phyloP scores from a whole-genome alignment of 2,329 filamentous ascomycete genomes.

The Alternaria ventricosa region DNA sequence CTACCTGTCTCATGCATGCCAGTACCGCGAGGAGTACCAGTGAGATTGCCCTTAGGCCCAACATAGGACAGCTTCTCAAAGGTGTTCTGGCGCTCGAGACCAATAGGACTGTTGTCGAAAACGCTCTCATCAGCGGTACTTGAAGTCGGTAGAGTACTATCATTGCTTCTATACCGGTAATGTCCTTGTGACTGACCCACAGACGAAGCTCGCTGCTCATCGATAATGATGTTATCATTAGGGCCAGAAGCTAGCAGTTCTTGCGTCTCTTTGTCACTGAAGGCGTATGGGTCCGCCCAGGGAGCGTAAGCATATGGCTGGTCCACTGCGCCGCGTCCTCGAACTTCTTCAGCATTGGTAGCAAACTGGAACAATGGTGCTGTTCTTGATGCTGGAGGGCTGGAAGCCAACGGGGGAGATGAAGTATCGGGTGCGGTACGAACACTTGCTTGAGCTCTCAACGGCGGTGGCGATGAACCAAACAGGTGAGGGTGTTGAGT shows the following conservation, averaged over 20 bases:
- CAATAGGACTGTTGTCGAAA: background rate
- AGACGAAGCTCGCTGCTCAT: conserved; percentile 15
- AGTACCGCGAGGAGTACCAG: conserved; percentile 45
- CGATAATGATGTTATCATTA: conserved; percentile 44
- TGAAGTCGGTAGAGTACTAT: background rate
- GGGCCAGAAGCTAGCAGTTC: conserved; percentile 45
- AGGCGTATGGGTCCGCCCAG: conserved; percentile 28
- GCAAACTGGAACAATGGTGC: conserved; percentile 21
- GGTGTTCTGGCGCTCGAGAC: conserved; percentile 37
- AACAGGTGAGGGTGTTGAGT: conserved; percentile 35
- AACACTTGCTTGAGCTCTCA: conserved; percentile 14
- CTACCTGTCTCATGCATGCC: conserved; percentile 48
- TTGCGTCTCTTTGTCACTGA: conserved; percentile 43
- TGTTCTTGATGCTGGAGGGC: conserved; percentile 24
- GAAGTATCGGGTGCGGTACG: conserved; percentile 14
- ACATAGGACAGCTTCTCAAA: conserved; percentile 45
- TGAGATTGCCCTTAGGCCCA: conserved; percentile 47
- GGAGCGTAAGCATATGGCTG: conserved; percentile 25
- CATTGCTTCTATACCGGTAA: conserved; percentile 2
- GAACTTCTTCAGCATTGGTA: background rate
- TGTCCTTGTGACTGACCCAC: background rate
- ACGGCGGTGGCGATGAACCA: conserved; percentile 36
- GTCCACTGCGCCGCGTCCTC: conserved; percentile 7
- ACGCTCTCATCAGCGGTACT: conserved; percentile 8
- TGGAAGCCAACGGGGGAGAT: conserved; percentile 11